Percentiles rank a stretch among this genome's conserved stretches.
Evolutionary conservation across 2,329 filamentous ascomycete genomes (phyloP).

Genomic region (Aspergillus sp.): DNA sequence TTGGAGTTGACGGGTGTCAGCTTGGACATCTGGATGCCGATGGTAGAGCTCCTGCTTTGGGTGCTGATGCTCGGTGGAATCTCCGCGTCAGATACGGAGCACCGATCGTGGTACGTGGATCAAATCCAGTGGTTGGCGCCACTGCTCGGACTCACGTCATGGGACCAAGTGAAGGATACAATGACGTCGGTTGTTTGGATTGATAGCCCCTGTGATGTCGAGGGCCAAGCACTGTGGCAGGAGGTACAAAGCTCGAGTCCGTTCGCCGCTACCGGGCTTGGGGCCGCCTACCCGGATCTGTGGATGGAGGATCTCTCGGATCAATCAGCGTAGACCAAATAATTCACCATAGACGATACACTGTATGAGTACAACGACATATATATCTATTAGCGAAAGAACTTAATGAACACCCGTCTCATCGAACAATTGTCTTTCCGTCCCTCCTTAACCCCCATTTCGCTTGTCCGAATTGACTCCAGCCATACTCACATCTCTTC

Average conservation of each 20-base stretch:
- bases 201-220: background rate
- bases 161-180: slow-evolving; percentile 4
- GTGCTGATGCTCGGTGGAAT: slow-evolving; percentile 4
- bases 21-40: slow-evolving; percentile 4
- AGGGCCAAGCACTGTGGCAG: background rate
- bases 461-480: too few relatives aligned
- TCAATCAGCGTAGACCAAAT: background rate
- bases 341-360: background rate
- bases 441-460: too few relatives aligned
- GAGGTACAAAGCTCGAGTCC: background rate
- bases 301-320: background rate
- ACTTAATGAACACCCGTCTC: background rate
- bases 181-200: background rate
- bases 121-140: background rate
- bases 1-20: background rate
- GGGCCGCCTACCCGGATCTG: background rate
- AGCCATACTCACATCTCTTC: too few relatives aligned
- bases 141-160: background rate
- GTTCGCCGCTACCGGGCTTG: background rate
- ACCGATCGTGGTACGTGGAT: slow-evolving; percentile 2
- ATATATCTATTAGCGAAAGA: background rate
- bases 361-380: background rate
- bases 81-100: background rate
- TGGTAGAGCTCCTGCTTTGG: slow-evolving; percentile 3
- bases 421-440: background rate